Evolutionary conservation across 768 basidiomycete genomes (phyloP), one percentile per base, ranked within the genome.

Genomic region (Mycena rosella): DNA sequence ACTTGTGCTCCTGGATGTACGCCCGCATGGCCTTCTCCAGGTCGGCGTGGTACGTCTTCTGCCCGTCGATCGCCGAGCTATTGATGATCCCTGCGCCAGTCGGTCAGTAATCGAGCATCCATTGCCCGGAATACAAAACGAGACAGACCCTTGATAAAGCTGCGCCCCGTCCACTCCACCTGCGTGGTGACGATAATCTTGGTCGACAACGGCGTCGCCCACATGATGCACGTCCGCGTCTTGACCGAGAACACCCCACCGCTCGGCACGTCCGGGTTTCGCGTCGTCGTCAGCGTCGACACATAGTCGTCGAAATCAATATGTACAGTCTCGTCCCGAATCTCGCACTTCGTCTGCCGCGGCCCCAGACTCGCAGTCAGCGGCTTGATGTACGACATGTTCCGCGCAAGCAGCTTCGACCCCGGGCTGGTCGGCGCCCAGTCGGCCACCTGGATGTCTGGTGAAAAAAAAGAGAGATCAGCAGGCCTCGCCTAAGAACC

Each of bases 311-410:
- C 95, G 72, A 91, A 92, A 74, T 99, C 95, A 71, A 87, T 86
- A 75, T 91, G 84, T 40, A 89, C 83, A 60, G 86, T 88, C 81
- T 98, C 96, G 74, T 99, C 97, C 54, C 87, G 86, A 64, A 99
- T 90, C 80, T 98, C 94, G 82, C 98, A 99, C 77, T 96, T 97
- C 18, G 96, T 96, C 78, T 95, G 93, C 76, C 89, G 97, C 1
- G 97, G 98, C 0, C 98, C 98, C 32, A 99, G 87, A 60, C 90
- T 89, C 1, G 88, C 96, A 69, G 87, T 89, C 32, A 99, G 82
- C 0, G 96, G 96, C 77, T 97, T 98, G 81, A 98, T 96, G 79
- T 99, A 99, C 29, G 95, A 95, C 90, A 96, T 96, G 69, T 95
- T 94, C 13, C 97, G 88, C 29, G 89, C 84, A 13, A 98, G 88